Conservation (phyloP, 2,329 filamentous ascomycete species). For the Lasiodiplodia gonubiensis region DNA sequence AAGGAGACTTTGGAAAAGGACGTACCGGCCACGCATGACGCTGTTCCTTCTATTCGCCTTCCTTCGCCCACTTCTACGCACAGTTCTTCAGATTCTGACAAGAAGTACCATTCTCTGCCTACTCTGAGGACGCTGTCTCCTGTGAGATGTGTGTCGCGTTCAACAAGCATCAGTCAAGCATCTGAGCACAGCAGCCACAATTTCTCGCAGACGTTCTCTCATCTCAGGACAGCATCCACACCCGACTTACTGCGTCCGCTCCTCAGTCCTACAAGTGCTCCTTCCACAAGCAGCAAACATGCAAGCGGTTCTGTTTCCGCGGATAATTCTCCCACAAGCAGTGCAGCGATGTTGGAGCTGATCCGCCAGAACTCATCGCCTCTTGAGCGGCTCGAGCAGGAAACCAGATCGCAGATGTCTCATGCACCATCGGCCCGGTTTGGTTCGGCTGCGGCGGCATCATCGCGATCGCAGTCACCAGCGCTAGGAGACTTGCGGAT, state of each 20-base stretch:
- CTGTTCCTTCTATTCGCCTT: conserved; percentile 22
- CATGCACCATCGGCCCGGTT: conserved; percentile 17
- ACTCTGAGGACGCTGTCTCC: conserved; percentile 9
- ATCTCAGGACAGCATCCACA: conserved; percentile 13
- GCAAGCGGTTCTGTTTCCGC: conserved; percentile 9
- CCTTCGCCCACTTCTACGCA: conserved; percentile 15
- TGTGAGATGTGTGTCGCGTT: conserved; percentile 2
- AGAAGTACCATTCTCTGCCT: conserved; percentile 18
- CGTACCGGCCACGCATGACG: not conserved
- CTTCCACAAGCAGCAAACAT: conserved; percentile 1
- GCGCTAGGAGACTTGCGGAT: conserved; percentile 15
- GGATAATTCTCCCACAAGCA: conserved; percentile 17
- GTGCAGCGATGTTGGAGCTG: conserved; percentile 19
- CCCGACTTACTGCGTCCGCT: conserved; percentile 22
- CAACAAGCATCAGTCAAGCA: conserved; percentile 20
- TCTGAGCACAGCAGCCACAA: conserved; percentile 28
- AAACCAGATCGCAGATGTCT: conserved; percentile 13
- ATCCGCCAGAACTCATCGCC: conserved; percentile 22
- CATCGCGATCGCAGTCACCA: conserved; percentile 15
- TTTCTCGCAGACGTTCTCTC: not conserved
- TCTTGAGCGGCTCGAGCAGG: conserved; percentile 27
- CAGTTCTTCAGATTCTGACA: conserved; percentile 1
- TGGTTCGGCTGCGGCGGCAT: conserved; percentile 11
- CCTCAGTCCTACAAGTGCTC: not conserved
- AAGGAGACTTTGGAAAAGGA: not conserved